phyloP scores from a whole-genome alignment of 208 protist genomes.

The Tritrichomonas musculus region DNA sequence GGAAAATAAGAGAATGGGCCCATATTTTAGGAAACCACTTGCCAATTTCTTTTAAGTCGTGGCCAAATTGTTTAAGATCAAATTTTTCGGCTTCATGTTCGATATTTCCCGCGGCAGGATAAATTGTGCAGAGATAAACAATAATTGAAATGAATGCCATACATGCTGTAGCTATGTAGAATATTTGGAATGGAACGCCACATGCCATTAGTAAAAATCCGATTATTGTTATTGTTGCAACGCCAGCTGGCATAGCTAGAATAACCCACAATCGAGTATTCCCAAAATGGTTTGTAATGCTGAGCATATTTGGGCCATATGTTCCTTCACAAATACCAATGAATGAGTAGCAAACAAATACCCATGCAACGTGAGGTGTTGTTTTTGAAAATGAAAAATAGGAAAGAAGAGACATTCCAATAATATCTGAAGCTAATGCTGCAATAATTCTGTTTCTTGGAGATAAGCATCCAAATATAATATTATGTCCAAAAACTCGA shows the following conservation, averaged over 20 bases:
- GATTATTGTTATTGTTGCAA: not conserved
- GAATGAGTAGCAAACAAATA: not conserved
- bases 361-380: not conserved
- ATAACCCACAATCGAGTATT: not conserved
- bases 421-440: not conserved
- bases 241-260: conserved; percentile 5
- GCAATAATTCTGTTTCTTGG: not conserved
- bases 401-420: not conserved
- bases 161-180: not conserved
- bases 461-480: not conserved
- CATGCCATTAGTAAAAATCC: not conserved
- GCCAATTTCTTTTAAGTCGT: not conserved
- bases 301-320: conserved; percentile 17
- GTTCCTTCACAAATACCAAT: conserved; percentile 14
- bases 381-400: not conserved
- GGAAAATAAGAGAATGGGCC: not conserved
- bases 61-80: not conserved
- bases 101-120: not conserved
- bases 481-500: conserved; percentile 4
- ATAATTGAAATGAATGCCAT: not conserved
- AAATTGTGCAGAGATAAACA: not conserved
- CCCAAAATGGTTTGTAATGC: not conserved
- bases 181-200: not conserved
- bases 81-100: not conserved
- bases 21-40: conserved; percentile 16